Conservation (phyloP, 2,329 filamentous ascomycete species). For the Trichoderma guizhouense region DNA sequence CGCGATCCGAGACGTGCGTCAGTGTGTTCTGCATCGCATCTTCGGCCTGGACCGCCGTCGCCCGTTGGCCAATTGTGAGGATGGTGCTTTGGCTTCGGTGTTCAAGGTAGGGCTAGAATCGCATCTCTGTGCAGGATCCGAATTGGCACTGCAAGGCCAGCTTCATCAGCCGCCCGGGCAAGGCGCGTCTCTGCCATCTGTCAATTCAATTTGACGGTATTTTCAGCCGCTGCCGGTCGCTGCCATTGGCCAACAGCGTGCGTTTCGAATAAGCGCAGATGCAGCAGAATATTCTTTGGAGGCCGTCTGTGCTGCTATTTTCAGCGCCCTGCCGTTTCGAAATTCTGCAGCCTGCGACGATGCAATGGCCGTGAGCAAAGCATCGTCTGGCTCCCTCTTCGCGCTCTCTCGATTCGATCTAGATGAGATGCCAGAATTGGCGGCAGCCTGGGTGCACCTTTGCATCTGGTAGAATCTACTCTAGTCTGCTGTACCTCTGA, state of each 20-base stretch:
- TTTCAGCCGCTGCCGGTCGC: not conserved
- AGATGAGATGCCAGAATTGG: not conserved
- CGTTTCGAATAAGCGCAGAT: not conserved
- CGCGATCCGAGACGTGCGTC: conserved; percentile 14
- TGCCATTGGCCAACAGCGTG: conserved; percentile 1
- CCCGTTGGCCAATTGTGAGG: conserved; percentile 4
- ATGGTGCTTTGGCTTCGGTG: not conserved
- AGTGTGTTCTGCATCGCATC: conserved; percentile 14
- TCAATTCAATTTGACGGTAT: not conserved
- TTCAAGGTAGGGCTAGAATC: not conserved
- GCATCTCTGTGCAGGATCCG: not conserved
- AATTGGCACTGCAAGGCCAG: not conserved
- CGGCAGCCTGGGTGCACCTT: not conserved
- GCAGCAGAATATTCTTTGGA: not conserved
- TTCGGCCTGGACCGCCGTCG: conserved; percentile 4
- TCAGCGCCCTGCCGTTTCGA: conserved; percentile 19
- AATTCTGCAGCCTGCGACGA: conserved; percentile 2
- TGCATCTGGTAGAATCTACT: not conserved
- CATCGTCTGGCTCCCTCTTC: conserved; percentile 10
- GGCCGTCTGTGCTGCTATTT: conserved; percentile 10
- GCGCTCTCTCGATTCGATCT: not conserved
- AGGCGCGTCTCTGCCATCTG: not conserved
- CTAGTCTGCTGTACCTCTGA: not conserved
- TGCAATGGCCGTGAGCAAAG: not conserved
- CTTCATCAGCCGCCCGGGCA: not conserved